Base-by-base conservation (phyloP, 352 stramenopile species). In the Pelagophyceae sp. region DNA sequence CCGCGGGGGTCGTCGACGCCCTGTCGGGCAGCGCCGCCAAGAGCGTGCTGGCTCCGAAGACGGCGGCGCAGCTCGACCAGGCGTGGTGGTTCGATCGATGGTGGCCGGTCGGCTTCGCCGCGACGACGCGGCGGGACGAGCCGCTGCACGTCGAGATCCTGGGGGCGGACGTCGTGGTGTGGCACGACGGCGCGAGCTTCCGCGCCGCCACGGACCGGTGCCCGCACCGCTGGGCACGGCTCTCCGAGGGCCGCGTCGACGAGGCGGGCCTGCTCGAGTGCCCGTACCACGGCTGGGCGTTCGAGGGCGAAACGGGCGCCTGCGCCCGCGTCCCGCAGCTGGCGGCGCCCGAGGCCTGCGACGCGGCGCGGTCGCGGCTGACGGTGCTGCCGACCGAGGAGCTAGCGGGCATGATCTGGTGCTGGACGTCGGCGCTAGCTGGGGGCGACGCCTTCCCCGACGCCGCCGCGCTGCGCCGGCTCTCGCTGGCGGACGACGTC, bases 271-370 rank as follows among this genome's bases (percentile, higher is more conserved):
- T 15, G 2, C 37, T 71, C 61, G 61, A 71, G 27, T 71, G 61
- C 25, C 61, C 61, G 61, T 71, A 71, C 33, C 61, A 71, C 61
- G 61, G 61, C 31, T 71, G 61, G 61, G 6, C 31, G 29, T 71
- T 71, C 31, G 61, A 71, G n/a, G 61, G 61, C 15, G 54, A 15
- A 3, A 71, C 29, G 19, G 61, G 61, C 31, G 31, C 61, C 31
- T 71, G 61, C 61, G 29, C 19, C 1, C 1, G n/a, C 29, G n/a
- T 38, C 3, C 61, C 61, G 19, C 61, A 71, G 61, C n/a, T 15
- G 3, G 17, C 29, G 29, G 27, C 27, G 29, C 11, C 11, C 11
- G 31, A 31, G 11, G 11, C 15, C 15, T n/a, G 5, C 11, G 19
- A 35, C 19, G n/a, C 29, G 61, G 61, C 61, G 29, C 61, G 61